phyloP scores from a whole-genome alignment of 2,329 filamentous ascomycete genomes.

The Fusarium haematococcum region DNA sequence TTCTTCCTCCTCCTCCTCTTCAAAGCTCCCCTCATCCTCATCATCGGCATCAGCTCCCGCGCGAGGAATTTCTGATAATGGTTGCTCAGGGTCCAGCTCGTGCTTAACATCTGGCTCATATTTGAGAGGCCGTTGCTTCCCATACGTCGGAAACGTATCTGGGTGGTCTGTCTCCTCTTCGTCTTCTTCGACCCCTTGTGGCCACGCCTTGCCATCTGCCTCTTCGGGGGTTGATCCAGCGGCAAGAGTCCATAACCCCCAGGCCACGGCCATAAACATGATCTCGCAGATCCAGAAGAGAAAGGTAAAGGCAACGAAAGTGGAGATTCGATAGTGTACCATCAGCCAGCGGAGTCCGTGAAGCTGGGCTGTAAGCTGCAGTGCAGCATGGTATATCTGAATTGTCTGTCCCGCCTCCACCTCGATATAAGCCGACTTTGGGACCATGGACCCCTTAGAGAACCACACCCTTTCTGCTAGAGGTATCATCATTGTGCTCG shows the following conservation, averaged over 20 bases:
- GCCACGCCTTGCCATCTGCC: conserved; percentile 18
- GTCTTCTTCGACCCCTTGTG: conserved; percentile 41
- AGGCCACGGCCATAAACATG: conserved; percentile 72
- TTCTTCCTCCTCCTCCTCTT: conserved; percentile 53
- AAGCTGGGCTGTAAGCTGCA: conserved; percentile 80
- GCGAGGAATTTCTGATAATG: conserved; percentile 50
- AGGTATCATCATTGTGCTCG: conserved; percentile 70
- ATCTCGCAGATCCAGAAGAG: conserved; percentile 85
- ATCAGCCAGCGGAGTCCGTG: conserved; percentile 85
- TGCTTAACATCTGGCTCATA: conserved; percentile 54
- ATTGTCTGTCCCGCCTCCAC: conserved; percentile 76
- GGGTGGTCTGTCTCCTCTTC: conserved; percentile 55
- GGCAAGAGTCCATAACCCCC: conserved; percentile 65
- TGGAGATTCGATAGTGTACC: conserved; percentile 82
- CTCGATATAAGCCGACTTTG: conserved; percentile 67
- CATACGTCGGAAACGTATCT: conserved; percentile 58
- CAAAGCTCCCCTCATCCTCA: conserved; percentile 53
- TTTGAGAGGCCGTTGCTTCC: conserved; percentile 55
- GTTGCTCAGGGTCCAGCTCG: conserved; percentile 47
- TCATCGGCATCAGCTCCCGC: conserved; percentile 60
- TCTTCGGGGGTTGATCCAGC: conserved; percentile 29
- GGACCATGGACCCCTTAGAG: conserved; percentile 52
- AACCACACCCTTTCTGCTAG: conserved; percentile 84
- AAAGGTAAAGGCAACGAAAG: conserved; percentile 75
- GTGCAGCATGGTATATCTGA: conserved; percentile 78